Evolutionary conservation across 2,329 filamentous ascomycete species (phyloP), one percentile per base, ranked within the genome.

Genomic region (Ceratocystis cacaofunesta): DNA sequence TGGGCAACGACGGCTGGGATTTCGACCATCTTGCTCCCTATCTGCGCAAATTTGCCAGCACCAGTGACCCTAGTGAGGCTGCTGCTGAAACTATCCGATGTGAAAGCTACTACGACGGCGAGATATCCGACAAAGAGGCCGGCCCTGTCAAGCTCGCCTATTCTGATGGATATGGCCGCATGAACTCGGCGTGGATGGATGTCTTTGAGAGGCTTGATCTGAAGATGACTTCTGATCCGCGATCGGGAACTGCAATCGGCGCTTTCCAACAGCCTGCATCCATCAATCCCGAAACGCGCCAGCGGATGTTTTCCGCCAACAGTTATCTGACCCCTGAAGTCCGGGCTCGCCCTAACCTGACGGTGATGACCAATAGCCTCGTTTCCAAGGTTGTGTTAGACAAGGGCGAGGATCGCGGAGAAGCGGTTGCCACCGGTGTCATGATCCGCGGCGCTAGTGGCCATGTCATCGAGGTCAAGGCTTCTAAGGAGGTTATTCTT

Each of bases 401-500:
- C 17, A 63, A 64, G 19, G 66, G 66, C 1, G 69, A 70, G 17
- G 68, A 68, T 5, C 66, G 70, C 15, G 68, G 72, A 12, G 68
- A 68, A 2, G 69, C 73, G 36, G 63, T 71, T 1, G 75, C 74
- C 3, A 74, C 71, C 0, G 75, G 76, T 5, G 74, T 77, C 25
- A 68, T 73, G 57, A 41, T 65, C 44, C 63, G 66, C 10, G 58
- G 65, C 41, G 66, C 48, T 41, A 3, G 10, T 10, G 62, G 66
- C 36, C 44, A 48, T 22, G 32, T 58, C 6, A n/a, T 70, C 68
- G 68, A 70, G 70, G 48, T 73, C 2, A 70, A 68, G 7, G 72
- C 72, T n/a, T 71, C 70, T 48, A 74, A 72, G 36, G 80, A 82
- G 69, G 76, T 82, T n/a, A 80, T 82, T 57, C 65, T 82, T 8